Conservation (phyloP, 768 basidiomycete genomes). For the Tylopilus rubrobrunneus region DNA sequence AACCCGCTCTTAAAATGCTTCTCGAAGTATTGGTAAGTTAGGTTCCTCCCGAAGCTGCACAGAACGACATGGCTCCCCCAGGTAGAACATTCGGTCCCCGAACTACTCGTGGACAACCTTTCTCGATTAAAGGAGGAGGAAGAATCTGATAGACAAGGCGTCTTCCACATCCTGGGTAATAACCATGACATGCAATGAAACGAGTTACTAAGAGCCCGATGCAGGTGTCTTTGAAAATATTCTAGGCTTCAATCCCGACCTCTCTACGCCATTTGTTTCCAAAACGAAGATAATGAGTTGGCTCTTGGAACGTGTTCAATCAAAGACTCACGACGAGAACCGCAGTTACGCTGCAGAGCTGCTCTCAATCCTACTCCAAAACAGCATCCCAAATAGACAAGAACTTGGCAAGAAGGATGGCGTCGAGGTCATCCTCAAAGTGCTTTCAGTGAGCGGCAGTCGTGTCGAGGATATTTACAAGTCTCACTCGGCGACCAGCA, state of each 20-base stretch:
- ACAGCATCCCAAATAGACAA: constrained; percentile 63
- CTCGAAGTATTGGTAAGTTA: constrained; percentile 70
- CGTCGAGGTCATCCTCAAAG: constrained; percentile 70
- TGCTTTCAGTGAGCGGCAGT: constrained; percentile 66
- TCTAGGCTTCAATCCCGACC: constrained; percentile 75
- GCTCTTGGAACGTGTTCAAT: constrained; percentile 73
- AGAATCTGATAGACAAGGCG: constrained; percentile 86
- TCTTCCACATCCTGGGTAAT: constrained; percentile 88
- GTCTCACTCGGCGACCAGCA: constrained; percentile 46
- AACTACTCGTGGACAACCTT: constrained; percentile 87
- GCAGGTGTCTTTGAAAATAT: constrained; percentile 91
- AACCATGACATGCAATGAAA: background rate
- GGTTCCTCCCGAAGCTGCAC: background rate
- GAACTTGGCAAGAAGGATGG: constrained; percentile 72
- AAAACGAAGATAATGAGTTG: constrained; percentile 76
- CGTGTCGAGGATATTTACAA: background rate
- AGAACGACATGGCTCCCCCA: constrained; percentile 29
- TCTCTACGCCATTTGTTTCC: constrained; percentile 65
- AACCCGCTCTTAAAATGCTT: constrained; percentile 68
- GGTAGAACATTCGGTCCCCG: constrained; percentile 81
- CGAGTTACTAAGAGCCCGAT: background rate
- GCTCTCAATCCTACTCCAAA: constrained; percentile 85
- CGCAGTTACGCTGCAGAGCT: constrained; percentile 91
- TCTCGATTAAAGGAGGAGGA: constrained; percentile 84
- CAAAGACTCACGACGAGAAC: constrained; percentile 81